Evolutionary conservation across 2,329 filamentous ascomycete genomes (phyloP).

Genomic region (Cladobotryum mycophilum): DNA sequence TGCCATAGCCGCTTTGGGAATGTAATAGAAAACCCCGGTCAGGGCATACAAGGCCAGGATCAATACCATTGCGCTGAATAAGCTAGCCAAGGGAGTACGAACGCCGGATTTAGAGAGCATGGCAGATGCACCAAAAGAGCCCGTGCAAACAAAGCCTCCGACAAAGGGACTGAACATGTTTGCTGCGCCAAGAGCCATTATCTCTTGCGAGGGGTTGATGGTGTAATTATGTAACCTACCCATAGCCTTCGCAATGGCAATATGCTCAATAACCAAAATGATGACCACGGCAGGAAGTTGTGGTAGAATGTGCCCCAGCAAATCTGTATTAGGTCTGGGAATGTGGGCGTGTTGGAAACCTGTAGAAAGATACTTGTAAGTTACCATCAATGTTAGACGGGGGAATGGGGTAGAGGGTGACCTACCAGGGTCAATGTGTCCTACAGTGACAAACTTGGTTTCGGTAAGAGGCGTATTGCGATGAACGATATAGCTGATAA

Average conservation of each 20-base stretch:
- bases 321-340: slow-evolving; percentile 47
- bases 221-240: slow-evolving; percentile 74
- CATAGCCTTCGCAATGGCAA: slow-evolving; percentile 78
- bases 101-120: slow-evolving; percentile 83
- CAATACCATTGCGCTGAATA: slow-evolving; percentile 71
- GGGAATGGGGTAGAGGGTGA: background rate
- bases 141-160: slow-evolving; percentile 44
- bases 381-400: background rate
- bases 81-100: slow-evolving; percentile 68
- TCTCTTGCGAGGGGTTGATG: slow-evolving; percentile 71
- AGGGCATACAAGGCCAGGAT: slow-evolving; percentile 72
- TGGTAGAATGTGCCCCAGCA: slow-evolving; percentile 52
- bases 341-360: slow-evolving; percentile 60
- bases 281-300: slow-evolving; percentile 68
- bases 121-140: slow-evolving; percentile 60
- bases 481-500: slow-evolving; percentile 66
- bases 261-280: slow-evolving; percentile 75
- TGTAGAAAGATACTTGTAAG: slow-evolving; percentile 16
- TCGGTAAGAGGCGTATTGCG: slow-evolving; percentile 40
- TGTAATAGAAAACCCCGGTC: slow-evolving; percentile 74
- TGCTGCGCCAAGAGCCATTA: slow-evolving; percentile 69
- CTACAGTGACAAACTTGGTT: slow-evolving; percentile 56
- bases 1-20: slow-evolving; percentile 63
- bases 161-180: slow-evolving; percentile 73
- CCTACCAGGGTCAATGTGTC: slow-evolving; percentile 56